Evolutionary conservation across 2,329 filamentous ascomycete species (phyloP), one percentile per base, ranked within the genome.

Genomic region (Neopestalotiopsis sp.): DNA sequence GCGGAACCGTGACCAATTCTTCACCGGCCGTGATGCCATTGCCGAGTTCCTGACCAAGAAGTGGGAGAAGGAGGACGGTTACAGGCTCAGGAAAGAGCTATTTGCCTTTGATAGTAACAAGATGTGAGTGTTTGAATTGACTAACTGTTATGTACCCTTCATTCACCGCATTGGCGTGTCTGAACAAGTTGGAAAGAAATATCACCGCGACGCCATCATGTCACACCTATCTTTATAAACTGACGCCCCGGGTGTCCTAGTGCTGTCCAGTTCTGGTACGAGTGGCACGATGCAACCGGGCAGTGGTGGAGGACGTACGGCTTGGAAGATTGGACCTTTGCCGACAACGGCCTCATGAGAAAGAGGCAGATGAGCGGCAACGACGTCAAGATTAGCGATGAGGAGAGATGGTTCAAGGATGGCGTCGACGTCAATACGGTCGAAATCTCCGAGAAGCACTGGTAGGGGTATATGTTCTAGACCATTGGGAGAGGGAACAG

Each of bases 221-320:
- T 7, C 4, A 28, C 30, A 58, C 56, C 13, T 4, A 13, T 28
- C 24, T 34, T 14, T 7, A 10, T 30, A 56, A 28, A 58, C 61
- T 89, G 80, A 34, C 7, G 9, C 95, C 95, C 28, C 53, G 3
- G 24, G 13, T 66, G 24, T n/a, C 5, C 32, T 49, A 66, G 64
- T 72, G 94, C 94, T 1, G 94, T 97, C 28, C 93, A 97, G 77
- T 97, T 96, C 79, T 97, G 94, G 94, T 97, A 95, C 75, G 92
- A 97, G 79, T 95, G 90, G 81, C 87, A 90, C 71, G 92, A 95
- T 75, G 81, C 81, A 7, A 74, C 85, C 1, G 91, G 92, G 49
- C 90, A 93, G 78, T 97, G 94, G 94, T 95, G 92, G 86, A 86
- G 93, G n/a, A 94, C 92, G 59, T 97, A 97, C 76, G 94, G 94